Evolutionary conservation across 23 red algal species (phyloP).

Genomic region (Agarophyton chilense): DNA sequence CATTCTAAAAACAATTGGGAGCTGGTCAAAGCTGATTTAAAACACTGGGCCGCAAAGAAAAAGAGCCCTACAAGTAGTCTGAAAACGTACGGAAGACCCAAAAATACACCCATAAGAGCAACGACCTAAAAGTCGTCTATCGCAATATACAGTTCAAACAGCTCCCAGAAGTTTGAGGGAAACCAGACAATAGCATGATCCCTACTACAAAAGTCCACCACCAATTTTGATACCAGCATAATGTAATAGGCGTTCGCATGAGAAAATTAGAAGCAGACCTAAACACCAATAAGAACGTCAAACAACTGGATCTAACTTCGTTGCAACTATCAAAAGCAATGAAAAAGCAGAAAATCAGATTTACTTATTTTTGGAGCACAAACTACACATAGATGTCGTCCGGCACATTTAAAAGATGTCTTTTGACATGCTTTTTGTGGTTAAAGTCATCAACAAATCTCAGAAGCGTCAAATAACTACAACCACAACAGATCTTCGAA

Average conservation of each 20-base stretch:
- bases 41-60: no score
- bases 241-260: neutral
- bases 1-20: no score
- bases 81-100: no score
- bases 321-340: neutral
- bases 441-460: neutral
- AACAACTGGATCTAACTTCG: neutral
- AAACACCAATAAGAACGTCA: neutral
- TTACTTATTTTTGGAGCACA: neutral
- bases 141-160: neutral
- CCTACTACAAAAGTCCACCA: neutral
- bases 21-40: no score
- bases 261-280: neutral
- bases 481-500: neutral
- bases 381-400: neutral
- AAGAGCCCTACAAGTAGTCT: no score
- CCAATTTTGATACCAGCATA: neutral
- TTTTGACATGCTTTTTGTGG: neutral
- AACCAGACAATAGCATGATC: neutral
- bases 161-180: neutral
- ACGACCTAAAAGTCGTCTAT: neutral
- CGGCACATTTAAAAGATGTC: neutral
- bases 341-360: neutral
- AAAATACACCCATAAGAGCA: no score
- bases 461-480: neutral